Evolutionary conservation across 768 basidiomycete species (phyloP), one percentile per base, ranked within the genome.

Genomic region (Rhizopogon salebrosus): DNA sequence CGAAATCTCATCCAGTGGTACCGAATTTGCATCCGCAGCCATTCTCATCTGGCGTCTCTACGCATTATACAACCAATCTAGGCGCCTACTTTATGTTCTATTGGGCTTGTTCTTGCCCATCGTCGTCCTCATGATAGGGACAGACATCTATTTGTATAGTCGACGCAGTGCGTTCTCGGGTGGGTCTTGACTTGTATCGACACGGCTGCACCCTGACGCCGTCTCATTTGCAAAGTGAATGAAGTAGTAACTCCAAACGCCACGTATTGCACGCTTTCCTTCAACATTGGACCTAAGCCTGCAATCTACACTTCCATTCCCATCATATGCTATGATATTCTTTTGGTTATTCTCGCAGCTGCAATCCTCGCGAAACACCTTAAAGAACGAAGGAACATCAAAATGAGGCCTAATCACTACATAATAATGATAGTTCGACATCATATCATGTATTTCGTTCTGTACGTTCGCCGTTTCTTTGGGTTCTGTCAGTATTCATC

Each of bases 11-110:
- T 31, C 2, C 31, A 31, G n/a, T n/a, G n/a, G n/a, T 11, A 31
- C 31, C 9, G 9, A 31, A 10, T 10, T 31, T 31, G 10, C 10
- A 31, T 10, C 11, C 31, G 31, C 43, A 45, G 43, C 29, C 18
- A 45, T 45, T 45, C 43, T 45, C 8, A 45, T 45, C 18, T 45
- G 43, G 43, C 43, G 43, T n/a, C 43, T 45, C 9, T 45, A 45
- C 14, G 43, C 43, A 27, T 13, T 45, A 29, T 31, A 13, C 27
- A 29, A 29, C 27, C 43, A 29, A 29, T 45, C 43, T 7, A 45
- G 29, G 18, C 43, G 27, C 13, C 18, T 45, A 14, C 43, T 45
- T 45, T 3, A 45, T 20, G 18, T 45, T 20, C 27, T 45, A 29
- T 18, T 31, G 7, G 43, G 43, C 13, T 29, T 45, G 18, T 45